Base-by-base conservation (phyloP, 352 stramenopile species). In the Globisporangium nunn region DNA sequence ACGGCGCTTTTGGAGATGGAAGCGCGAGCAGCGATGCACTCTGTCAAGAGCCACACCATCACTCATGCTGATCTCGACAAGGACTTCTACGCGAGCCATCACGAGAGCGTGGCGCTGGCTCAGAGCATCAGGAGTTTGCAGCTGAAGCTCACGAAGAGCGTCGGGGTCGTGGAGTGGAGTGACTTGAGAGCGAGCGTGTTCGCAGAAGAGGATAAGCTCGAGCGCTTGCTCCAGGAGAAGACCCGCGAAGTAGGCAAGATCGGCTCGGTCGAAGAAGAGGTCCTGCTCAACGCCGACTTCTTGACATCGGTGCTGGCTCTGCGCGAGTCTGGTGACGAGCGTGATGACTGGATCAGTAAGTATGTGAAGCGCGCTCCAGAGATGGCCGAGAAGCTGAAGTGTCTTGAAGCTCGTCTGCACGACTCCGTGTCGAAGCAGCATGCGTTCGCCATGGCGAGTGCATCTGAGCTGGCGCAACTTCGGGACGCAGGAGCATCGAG, bases 261-360 rank as follows among this genome's bases (percentile, higher is more conserved):
- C 8, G 53, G 74, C 44, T 78, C 61, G 6, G 67, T 67, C 3
- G 77, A 90, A 53, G 68, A 85, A 30, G 64, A 85, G 39, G 63
- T 90, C 2, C 45, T 90, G 58, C 67, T 74, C 40, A 85, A 87
- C 50, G 66, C 73, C 17, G 76, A 87, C 50, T 89, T 86, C 47
- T 31, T 89, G 50, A 73, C 80, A 43, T 68, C 73, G 11, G 52
- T 87, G 48, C 45, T 82, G 33, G 14, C 64, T 64, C 17, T 61
- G 56, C 63, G 29, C 30, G 65, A 56, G 62, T 51, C 61, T 58
- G 58, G 56, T 3, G 39, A 30, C 3, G 14, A 31, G 5, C 48
- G 40, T n/a, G 31, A 48, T 11, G 40, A 40, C 11, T 66, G 72
- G 72, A 68, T 78, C 52, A 66, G 67, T 18, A 85, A 83, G 49